phyloP scores from a whole-genome alignment of 306 rosid genomes.

The Cucurbita ficifolia region DNA sequence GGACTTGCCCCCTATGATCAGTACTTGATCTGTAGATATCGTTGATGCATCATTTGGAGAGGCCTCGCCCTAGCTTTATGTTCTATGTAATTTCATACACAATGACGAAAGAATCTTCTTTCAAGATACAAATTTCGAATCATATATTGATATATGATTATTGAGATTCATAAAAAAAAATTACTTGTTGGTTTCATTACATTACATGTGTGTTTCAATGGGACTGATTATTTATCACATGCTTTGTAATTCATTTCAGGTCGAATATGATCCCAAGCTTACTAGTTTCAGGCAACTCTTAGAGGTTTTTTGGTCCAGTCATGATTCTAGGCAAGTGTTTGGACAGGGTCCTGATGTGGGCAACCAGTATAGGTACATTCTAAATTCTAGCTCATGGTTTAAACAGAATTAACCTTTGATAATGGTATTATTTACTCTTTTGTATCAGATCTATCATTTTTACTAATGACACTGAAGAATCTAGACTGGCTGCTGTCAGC shows the following conservation, averaged over 20 bases:
- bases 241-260: conserved; percentile 31
- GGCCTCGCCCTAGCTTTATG: too few relatives aligned
- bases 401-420: conserved; percentile 1
- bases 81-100: too few relatives aligned
- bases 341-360: conserved; percentile 99
- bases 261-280: conserved; percentile 61
- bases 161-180: not conserved
- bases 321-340: conserved; percentile 85
- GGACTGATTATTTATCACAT: not conserved
- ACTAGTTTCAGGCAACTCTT: conserved; percentile 53
- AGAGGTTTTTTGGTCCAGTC: conserved; percentile 79
- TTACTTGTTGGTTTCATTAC: not conserved
- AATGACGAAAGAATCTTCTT: too few relatives aligned
- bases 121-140: not conserved
- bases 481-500: conserved; percentile 55
- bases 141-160: not conserved
- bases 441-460: conserved; percentile 68
- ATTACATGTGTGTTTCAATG: not conserved
- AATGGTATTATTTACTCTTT: conserved; percentile 2
- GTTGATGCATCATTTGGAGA: not conserved
- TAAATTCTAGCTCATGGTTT: conserved; percentile 6
- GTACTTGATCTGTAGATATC: not conserved
- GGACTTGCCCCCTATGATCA: not conserved
- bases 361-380: conserved; percentile 61
- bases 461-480: conserved; percentile 67